Percentiles rank a stretch among this genome's conserved stretches.
These are phyloP conservation scores for Xylariaceae sp. DNA, from an alignment of 2,329 filamentous ascomycete species.

Conservation along the genomic window DNA sequence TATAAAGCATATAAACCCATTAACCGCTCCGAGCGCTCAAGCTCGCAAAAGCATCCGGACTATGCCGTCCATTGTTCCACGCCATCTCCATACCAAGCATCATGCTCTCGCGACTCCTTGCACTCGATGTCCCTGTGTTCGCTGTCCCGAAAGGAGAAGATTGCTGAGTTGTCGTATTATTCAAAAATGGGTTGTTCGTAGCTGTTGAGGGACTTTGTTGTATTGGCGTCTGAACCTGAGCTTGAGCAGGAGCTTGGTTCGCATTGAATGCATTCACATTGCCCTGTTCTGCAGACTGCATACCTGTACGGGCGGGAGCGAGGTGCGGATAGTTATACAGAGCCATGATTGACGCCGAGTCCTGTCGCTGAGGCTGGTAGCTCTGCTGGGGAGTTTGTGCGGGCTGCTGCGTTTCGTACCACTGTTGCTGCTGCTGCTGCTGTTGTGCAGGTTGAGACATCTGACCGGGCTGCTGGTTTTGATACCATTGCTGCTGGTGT, in stretches of 20 bases:
- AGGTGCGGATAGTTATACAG: constrained; percentile 65
- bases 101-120: constrained; percentile 70
- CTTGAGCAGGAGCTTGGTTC: constrained; percentile 21
- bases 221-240: constrained; percentile 24
- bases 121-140: constrained; percentile 30
- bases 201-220: constrained; percentile 36
- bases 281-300: constrained; percentile 30
- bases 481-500: constrained; percentile 10
- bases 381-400: constrained; percentile 32
- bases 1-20: constrained; percentile 19
- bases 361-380: constrained; percentile 49
- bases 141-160: constrained; percentile 26
- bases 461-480: constrained; percentile 9
- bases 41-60: constrained; percentile 76
- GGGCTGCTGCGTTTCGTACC: constrained; percentile 15
- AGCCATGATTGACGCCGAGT: constrained; percentile 74
- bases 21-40: constrained; percentile 61
- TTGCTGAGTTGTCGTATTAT: constrained; percentile 24
- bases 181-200: constrained; percentile 59
- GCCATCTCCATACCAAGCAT: constrained; percentile 62
- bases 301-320: constrained; percentile 33
- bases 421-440: constrained; percentile 12
- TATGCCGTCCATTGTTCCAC: constrained; percentile 69
- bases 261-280: constrained; percentile 25
- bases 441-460: not conserved